Evolutionary conservation across 129 eudicot genomes (phyloP).

Genomic region (Gnaphalium uliginosum): DNA sequence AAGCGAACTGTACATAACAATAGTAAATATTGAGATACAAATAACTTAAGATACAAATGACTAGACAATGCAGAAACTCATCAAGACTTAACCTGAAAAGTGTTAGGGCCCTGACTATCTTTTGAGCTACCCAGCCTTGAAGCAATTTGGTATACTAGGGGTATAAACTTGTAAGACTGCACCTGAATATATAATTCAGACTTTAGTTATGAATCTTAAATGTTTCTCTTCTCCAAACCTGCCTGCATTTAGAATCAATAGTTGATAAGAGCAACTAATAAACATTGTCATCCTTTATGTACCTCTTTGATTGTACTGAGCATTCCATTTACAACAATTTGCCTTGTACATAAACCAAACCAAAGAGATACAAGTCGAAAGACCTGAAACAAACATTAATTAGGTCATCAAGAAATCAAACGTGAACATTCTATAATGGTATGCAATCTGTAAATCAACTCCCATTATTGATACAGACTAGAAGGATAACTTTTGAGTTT

Average conservation of each 20-base stretch:
- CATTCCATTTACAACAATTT: conserved; percentile 73
- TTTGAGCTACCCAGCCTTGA: conserved; percentile 86
- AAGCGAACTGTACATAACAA: conserved; percentile 68
- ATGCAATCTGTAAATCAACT: background rate
- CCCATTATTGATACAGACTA: too few species aligned
- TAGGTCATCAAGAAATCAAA: conserved; percentile 19
- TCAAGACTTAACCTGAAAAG: conserved; percentile 66
- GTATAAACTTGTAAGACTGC: conserved; percentile 91
- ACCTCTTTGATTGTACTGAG: conserved; percentile 82
- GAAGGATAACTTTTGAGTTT: background rate
- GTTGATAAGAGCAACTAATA: background rate
- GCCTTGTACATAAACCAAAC: conserved; percentile 74
- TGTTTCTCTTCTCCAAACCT: background rate
- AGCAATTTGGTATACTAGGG: conserved; percentile 95
- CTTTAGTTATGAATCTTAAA: conserved; percentile 8
- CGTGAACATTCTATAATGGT: background rate
- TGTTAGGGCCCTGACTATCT: conserved; percentile 69
- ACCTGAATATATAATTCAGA: conserved; percentile 50
- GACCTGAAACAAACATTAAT: conserved; percentile 52
- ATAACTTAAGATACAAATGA: conserved; percentile 13
- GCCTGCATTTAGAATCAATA: background rate
- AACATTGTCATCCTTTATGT: conserved; percentile 9
- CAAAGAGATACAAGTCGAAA: conserved; percentile 96
- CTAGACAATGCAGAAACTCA: background rate
- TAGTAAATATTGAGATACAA: background rate